A percentile compares a stretch with the other conserved stretches of the same genome.
Evolutionary conservation across 78 protist genomes (phyloP).

Genomic region (Cavenderia fasciculata): DNA sequence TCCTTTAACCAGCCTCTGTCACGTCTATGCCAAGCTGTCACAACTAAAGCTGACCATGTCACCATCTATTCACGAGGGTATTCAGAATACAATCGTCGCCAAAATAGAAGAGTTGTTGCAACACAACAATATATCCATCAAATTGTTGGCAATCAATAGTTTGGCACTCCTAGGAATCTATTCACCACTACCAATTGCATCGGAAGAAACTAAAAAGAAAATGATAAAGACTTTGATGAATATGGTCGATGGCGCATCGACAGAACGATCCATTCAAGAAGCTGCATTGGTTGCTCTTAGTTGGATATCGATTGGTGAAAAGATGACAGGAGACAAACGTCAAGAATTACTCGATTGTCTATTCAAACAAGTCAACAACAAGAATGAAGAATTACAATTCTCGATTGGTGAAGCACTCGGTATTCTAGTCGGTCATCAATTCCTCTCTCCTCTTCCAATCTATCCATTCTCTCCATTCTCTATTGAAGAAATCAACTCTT

Average conservation of each 20-base stretch:
- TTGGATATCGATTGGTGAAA: constrained; percentile 50
- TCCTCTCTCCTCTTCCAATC: constrained; percentile 5
- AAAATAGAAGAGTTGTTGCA: constrained; percentile 7
- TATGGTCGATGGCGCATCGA: background rate
- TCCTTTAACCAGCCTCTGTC: background rate
- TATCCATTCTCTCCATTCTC: constrained; percentile 71
- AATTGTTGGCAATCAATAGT: background rate
- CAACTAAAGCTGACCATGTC: background rate
- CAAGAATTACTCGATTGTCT: constrained; percentile 37
- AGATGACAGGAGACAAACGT: background rate
- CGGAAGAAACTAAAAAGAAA: background rate
- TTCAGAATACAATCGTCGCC: background rate
- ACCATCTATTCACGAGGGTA: background rate
- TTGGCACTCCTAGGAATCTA: constrained; percentile 36
- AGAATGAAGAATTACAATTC: constrained; percentile 70
- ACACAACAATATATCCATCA: constrained; percentile 11
- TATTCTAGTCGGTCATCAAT: constrained; percentile 35
- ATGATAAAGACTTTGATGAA: constrained; percentile 4
- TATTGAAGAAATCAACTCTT: constrained; percentile 13
- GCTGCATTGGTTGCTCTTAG: constrained; percentile 20
- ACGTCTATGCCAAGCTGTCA: background rate
- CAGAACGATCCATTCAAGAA: constrained; percentile 30
- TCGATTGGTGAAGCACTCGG: constrained; percentile 60
- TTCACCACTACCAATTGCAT: background rate
- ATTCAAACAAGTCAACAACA: constrained; percentile 60